Evolutionary conservation across 2,329 filamentous ascomycete species (phyloP), one percentile per base, ranked within the genome.

Genomic region (Tolypocladium capitatum): DNA sequence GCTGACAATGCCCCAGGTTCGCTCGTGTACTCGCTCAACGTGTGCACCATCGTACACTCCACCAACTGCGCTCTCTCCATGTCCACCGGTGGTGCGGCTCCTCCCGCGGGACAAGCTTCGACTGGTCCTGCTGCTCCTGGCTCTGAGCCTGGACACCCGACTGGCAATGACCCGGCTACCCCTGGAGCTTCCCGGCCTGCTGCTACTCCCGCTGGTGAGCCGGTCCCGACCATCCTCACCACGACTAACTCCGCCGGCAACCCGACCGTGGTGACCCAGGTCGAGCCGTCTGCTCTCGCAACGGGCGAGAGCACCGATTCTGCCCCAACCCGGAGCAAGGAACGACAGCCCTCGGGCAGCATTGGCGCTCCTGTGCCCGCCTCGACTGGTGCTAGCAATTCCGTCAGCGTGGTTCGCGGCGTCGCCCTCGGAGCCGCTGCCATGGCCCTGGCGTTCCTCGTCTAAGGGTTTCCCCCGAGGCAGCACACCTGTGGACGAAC

Each of bases 11-110:
- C 21, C 18, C 1, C 40, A 67, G 64, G 63, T 2, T 52, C 55
- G 21, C 46, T 63, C 30, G 51, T 67, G 40, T 62, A 63, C 52
- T 60, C 63, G 28, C 58, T 65, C 53, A 66, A 65, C 54, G 52
- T 63, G 47, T 68, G 66, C 58, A 60, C 58, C 51, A 49, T 67
- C 45, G 52, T 64, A 28, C 57, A 63, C 28, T 58, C 57, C 48
- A 67, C 64, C 31, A 52, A 58, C 46, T 68, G 66, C 55, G 51
- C 56, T 31, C 50, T 59, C 43, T 55, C 58, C 43, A 53, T 60
- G 45, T 61, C 62, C 27, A 63, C 56, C 36, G 58, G 49, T 38
- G 52, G 46, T 21, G 46, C 42, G 14, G 48, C 32, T n/a, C 41
- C 49, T n/a, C 43, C 56, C 13, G 46, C 49, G 11, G 52, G 51